These are phyloP conservation scores for Truncatella angustata DNA, from an alignment of 2,329 filamentous ascomycete genomes.

Conservation along the genomic window DNA sequence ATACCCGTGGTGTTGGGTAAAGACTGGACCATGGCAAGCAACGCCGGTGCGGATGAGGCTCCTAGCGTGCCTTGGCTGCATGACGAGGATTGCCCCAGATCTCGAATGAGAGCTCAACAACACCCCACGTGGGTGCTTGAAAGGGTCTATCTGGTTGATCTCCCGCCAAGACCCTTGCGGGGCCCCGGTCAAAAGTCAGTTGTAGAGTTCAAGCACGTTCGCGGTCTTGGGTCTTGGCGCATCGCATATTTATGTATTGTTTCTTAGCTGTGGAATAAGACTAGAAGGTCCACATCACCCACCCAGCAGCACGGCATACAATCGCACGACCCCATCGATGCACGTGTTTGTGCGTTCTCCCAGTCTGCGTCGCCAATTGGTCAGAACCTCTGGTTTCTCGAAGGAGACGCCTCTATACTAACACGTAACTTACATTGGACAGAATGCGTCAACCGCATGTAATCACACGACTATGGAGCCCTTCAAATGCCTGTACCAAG, in stretches of 20 bases:
- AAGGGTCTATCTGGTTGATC: constrained; percentile 1
- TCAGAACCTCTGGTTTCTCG: no score
- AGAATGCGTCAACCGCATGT: neutral
- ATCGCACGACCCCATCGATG: neutral
- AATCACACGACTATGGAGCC: neutral
- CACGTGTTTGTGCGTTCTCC: neutral
- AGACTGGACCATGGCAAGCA: neutral
- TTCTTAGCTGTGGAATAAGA: neutral
- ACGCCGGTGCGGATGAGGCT: constrained; percentile 5
- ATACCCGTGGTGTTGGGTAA: neutral
- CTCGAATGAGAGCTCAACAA: constrained; percentile 7
- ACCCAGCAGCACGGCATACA: constrained; percentile 2
- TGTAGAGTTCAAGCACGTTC: neutral
- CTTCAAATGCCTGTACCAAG: neutral
- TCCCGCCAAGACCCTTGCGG: constrained; percentile 4
- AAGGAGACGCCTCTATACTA: no score
- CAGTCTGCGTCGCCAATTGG: neutral
- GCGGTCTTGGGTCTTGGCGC: neutral
- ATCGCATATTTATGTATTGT: neutral
- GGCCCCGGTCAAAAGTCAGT: neutral
- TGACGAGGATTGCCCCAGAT: neutral
- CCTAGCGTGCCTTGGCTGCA: constrained; percentile 7
- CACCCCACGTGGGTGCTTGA: constrained; percentile 5
- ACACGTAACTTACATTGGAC: no score
- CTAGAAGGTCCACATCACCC: constrained; percentile 2